Conservation (phyloP, 2,329 filamentous ascomycete species). For the Hypoxylon sp. region DNA sequence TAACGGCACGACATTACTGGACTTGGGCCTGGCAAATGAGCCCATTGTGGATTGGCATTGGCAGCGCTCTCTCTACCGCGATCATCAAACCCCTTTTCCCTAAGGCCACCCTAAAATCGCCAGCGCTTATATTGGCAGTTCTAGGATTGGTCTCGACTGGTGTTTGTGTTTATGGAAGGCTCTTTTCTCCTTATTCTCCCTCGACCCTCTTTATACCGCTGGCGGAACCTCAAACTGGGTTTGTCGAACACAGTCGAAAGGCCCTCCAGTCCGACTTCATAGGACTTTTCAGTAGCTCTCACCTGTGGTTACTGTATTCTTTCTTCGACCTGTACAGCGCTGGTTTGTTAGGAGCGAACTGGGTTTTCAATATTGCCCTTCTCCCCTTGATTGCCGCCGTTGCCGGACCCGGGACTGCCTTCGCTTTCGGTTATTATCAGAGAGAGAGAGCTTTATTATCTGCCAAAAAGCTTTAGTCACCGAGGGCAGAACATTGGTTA, state of each 20-base stretch:
- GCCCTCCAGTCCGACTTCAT: constrained; percentile 28
- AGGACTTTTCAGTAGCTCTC: constrained; percentile 10
- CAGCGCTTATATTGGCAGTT: constrained; percentile 7
- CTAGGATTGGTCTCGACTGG: constrained; percentile 21
- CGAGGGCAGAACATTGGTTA: too few species aligned
- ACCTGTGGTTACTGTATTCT: constrained; percentile 33
- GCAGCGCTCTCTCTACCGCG: constrained; percentile 21
- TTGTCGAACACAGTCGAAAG: constrained; percentile 17
- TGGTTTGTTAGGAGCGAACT: not conserved
- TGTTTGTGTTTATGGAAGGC: constrained; percentile 26
- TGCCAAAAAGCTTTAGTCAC: too few species aligned
- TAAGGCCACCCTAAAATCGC: constrained; percentile 14
- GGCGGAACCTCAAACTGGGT: constrained; percentile 17
- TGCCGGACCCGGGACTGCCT: not conserved
- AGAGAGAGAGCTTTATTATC: not conserved
- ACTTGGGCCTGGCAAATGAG: constrained; percentile 42
- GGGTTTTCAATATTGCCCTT: not conserved
- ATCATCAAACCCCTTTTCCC: constrained; percentile 10
- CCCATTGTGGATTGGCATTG: constrained; percentile 38
- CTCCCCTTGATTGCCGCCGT: not conserved
- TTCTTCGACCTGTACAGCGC: constrained; percentile 10
- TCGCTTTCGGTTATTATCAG: not conserved
- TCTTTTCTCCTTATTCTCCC: constrained; percentile 23
- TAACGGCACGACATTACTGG: constrained; percentile 37
- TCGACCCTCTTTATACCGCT: constrained; percentile 27